Conservation (phyloP, 441 rosid genomes). For the Jatropha multifida region DNA sequence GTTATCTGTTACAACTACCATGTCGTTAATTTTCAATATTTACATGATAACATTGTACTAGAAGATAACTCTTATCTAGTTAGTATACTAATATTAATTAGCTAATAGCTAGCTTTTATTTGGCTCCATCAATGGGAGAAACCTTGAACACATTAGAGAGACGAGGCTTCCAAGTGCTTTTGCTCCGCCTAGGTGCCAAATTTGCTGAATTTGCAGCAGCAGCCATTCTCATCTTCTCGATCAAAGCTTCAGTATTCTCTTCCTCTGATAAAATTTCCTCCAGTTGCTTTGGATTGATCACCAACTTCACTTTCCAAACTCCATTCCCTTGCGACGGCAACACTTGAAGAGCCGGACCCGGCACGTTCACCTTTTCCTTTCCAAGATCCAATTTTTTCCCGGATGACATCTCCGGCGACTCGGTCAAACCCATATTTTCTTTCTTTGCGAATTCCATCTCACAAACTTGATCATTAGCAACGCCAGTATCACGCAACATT, state of each 20-base stretch:
- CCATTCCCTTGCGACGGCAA: conserved; percentile 54
- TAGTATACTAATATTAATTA: too few species aligned
- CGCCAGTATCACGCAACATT: not conserved
- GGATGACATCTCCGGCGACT: conserved; percentile 31
- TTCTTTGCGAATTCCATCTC: conserved; percentile 11
- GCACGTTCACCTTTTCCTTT: not conserved
- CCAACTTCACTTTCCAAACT: conserved; percentile 68
- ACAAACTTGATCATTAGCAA: not conserved
- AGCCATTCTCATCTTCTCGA: conserved; percentile 62
- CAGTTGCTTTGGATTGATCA: conserved; percentile 51
- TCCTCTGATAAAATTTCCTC: conserved; percentile 62
- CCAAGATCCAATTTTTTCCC: conserved; percentile 19
- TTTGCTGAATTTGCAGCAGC: conserved; percentile 33
- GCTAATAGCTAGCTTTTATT: not conserved
- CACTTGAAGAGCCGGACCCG: conserved; percentile 35
- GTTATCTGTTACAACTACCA: not conserved
- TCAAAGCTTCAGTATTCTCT: conserved; percentile 60
- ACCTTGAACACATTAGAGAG: conserved; percentile 30
- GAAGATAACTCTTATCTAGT: too few species aligned
- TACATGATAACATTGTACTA: not conserved
- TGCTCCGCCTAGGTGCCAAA: conserved; percentile 24
- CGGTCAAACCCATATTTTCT: conserved; percentile 7
- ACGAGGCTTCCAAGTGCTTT: conserved; percentile 29
- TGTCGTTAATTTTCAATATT: not conserved
- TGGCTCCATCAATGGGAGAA: conserved; percentile 14